A percentile compares a stretch with the other conserved stretches of the same genome.
Evolutionary conservation across 2,329 filamentous ascomycete species (phyloP).

Genomic region (Pyrenophora graminea): DNA sequence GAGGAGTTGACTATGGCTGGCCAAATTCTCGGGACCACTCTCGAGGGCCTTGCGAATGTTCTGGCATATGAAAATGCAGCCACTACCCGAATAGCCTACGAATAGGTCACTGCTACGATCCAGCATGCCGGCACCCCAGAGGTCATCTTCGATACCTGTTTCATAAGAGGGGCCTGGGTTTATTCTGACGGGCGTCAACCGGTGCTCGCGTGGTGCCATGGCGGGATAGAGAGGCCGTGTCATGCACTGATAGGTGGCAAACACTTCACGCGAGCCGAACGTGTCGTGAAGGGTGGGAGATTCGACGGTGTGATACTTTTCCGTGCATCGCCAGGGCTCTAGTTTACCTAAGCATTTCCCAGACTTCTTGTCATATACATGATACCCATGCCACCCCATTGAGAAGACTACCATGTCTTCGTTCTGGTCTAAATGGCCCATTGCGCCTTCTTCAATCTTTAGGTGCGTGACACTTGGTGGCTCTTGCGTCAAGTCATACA

Average conservation of each 20-base stretch:
- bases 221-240: constrained; percentile 3
- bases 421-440: constrained; percentile 13
- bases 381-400: constrained; percentile 9
- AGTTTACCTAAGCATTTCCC: constrained; percentile 3
- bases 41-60: constrained; percentile 8
- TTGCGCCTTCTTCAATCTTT: constrained; percentile 8
- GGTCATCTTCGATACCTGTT: constrained; percentile 1
- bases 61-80: constrained; percentile 5
- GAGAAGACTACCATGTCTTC: constrained; percentile 10
- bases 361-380: constrained; percentile 11
- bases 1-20: constrained; percentile 2
- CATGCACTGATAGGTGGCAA: constrained; percentile 1
- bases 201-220: constrained; percentile 1
- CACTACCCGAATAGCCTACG: constrained; percentile 7
- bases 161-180: background rate
- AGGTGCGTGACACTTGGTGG: constrained; percentile 6
- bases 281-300: background rate
- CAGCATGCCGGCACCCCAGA: constrained; percentile 14
- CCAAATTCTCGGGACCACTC: background rate
- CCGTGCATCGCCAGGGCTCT: constrained; percentile 7
- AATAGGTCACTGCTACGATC: constrained; percentile 11
- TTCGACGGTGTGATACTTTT: constrained; percentile 3
- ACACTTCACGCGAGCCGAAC: background rate
- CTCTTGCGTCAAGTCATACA: constrained; percentile 11
- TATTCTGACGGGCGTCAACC: constrained; percentile 2